Base-by-base conservation (phyloP, 2,329 filamentous ascomycete genomes). In the Blastomyces parvus region DNA sequence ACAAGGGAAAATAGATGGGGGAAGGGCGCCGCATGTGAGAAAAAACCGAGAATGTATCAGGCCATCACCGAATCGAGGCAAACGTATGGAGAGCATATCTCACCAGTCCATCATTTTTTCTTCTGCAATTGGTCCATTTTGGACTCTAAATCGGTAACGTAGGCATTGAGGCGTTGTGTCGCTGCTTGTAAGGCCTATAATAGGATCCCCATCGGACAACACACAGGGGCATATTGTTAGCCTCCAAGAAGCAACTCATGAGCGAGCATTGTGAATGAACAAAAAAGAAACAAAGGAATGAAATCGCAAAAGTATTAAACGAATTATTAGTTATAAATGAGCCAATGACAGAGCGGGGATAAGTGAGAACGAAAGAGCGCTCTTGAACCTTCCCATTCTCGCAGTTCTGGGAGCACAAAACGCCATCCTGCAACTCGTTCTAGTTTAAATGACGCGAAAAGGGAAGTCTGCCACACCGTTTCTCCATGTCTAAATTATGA, bases 101-200 rank as follows among this genome's bases (percentile, higher is more conserved):
- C 59, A 25, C 46, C 27, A 42, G 25, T 38, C 19, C 27, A 38
- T 70, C 65, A 86, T 80, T 87, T 89, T 79, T 86, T 88, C 80
- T 86, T 88, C 72, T 86, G 83, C 72, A 85, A 70, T 65, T 83
- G 80, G 69, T 87, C 86, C 69, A 92, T 83, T 80, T 88, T 91
- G 71, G 89, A 84, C 80, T 97, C 93, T 67, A 97, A 80, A 60
- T 84, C 84, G 73, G 87, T 85, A 67, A 96, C 86, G 74, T 97
- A 95, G 67, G 84, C 85, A 78, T 91, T 91, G 75, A 97, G 85
- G 74, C 89, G 86, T 76, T 92, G 88, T 63, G 96, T 92, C 59
- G 91, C 90, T 59, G 86, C 83, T 83, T 97, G 92, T 59, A 97
- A 84, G 68, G 90, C 87, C 92, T 96, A 65, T 58, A 46, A 53